These are phyloP conservation scores for Lophium mytilinum DNA, from an alignment of 495 filamentous ascomycete species.

Conservation along the genomic window DNA sequence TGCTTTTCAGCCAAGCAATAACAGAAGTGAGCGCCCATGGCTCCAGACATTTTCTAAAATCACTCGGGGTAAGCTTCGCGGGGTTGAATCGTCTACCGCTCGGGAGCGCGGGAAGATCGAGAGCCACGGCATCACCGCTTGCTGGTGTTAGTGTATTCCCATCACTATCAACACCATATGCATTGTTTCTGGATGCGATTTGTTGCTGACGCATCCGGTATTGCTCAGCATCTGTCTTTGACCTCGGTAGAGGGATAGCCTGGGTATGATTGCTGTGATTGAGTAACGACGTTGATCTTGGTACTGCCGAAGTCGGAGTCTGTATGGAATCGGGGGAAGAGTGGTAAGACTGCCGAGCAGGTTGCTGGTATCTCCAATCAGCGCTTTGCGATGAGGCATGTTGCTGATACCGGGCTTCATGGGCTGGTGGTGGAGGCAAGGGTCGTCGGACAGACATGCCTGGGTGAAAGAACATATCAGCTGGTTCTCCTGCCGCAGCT, in stretches of 20 bases:
- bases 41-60: constrained; percentile 78
- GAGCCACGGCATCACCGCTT: constrained; percentile 43
- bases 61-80: constrained; percentile 71
- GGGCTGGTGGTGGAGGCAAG: constrained; percentile 66
- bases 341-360: constrained; percentile 17
- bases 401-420: constrained; percentile 12
- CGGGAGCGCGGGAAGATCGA: constrained; percentile 44
- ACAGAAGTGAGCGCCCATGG: constrained; percentile 94
- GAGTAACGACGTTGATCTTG: constrained; percentile 77
- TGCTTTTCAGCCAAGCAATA: constrained; percentile 72
- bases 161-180: constrained; percentile 29
- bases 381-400: constrained; percentile 14
- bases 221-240: constrained; percentile 83
- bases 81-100: constrained; percentile 57
- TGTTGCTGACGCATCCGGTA: constrained; percentile 45
- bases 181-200: constrained; percentile 33
- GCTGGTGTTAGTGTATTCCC: constrained; percentile 40
- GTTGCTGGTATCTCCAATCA: constrained; percentile 18
- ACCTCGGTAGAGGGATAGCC: constrained; percentile 72
- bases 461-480: constrained; percentile 91
- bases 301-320: constrained; percentile 42
- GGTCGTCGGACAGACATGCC: constrained; percentile 58
- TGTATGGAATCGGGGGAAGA: constrained; percentile 22
- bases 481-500: constrained; percentile 54
- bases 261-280: constrained; percentile 74